These are phyloP conservation scores for Collybia mongolica DNA, from an alignment of 768 basidiomycete genomes.

Conservation along the genomic window DNA sequence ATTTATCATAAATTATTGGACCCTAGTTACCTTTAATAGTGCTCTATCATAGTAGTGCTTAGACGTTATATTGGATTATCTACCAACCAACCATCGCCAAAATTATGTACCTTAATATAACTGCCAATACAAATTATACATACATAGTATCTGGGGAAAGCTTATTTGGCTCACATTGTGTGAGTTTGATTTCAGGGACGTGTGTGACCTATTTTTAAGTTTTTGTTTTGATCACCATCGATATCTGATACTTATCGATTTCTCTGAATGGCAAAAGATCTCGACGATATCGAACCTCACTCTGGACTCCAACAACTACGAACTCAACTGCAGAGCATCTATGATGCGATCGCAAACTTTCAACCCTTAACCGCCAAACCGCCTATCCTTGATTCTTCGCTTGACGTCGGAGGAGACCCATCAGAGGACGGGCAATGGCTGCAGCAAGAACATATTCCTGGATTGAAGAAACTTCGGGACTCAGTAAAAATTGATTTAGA, in stretches of 20 bases:
- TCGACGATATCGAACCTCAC: constrained; percentile 15
- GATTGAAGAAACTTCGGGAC: constrained; percentile 45
- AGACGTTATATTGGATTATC: too few species aligned
- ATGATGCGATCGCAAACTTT: constrained; percentile 35
- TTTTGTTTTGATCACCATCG: not conserved
- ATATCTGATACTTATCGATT: too few species aligned
- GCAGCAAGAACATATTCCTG: constrained; percentile 41
- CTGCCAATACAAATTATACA: too few species aligned
- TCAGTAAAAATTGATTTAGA: constrained; percentile 44
- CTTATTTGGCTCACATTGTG: too few species aligned
- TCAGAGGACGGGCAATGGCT: constrained; percentile 40
- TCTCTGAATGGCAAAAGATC: not conserved
- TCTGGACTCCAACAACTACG: constrained; percentile 30
- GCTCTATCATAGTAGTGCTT: too few species aligned
- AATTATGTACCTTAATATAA: too few species aligned
- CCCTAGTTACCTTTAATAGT: too few species aligned
- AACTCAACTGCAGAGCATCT: constrained; percentile 27
- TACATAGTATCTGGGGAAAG: too few species aligned
- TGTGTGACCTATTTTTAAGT: too few species aligned
- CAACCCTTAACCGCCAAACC: constrained; percentile 34
- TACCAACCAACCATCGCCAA: too few species aligned
- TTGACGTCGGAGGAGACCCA: constrained; percentile 27
- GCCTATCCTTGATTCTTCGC: constrained; percentile 46
- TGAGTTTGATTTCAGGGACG: too few species aligned
- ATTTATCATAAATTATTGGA: too few species aligned